Base-by-base conservation (phyloP, 176 grass and related monocot species). In the Urochloa ruziziensis region DNA sequence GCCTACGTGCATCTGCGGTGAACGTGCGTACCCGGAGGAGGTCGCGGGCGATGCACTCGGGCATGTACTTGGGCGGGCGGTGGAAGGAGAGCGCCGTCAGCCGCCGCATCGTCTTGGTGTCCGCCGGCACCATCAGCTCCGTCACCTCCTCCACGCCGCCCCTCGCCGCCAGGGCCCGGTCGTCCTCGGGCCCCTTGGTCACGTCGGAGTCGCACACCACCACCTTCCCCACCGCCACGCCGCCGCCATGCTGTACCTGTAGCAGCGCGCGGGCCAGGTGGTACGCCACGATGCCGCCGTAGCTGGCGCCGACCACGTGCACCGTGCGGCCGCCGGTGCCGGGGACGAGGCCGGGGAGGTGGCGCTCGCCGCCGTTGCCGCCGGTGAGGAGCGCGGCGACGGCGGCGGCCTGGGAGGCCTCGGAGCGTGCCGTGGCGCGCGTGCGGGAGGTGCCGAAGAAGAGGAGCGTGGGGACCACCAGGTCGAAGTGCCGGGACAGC, bases 281-380 rank as follows among this genome's bases (percentile, higher is more conserved):
- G 82, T 93, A 93, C 76, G 90, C 82, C 47, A 98, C 92, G 52
- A 98, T 86, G 18, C 95, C 95, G 52, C 95, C 95, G 88, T 94
- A 98, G 88, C 95, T 98, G 60, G 95, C 93, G 32, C 95, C 95
- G 24, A 74, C 90, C 42, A 98, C 60, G 54, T 91, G 89, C 72
- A 90, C 57, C 6, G 88, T 57, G 4, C 60, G n/a, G 12, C 92
- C 49, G 24, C 48, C 37, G 14, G 7, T 40, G 30, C 3, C 40
- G 51, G 1, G 17, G 49, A 53, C 10, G 62, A 73, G 39, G 15
- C 34, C 65, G 0, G 70, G 84, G 58, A 86, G 84, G 70, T 87
- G 52, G 12, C 4, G 7, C 36, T n/a, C n/a, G n/a, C n/a, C n/a
- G n/a, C n/a, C n/a, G n/a, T n/a, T n/a, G n/a, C 37, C 48, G 59